Base-by-base conservation (phyloP, 352 stramenopile species). In the Globisporangium ultimum region DNA sequence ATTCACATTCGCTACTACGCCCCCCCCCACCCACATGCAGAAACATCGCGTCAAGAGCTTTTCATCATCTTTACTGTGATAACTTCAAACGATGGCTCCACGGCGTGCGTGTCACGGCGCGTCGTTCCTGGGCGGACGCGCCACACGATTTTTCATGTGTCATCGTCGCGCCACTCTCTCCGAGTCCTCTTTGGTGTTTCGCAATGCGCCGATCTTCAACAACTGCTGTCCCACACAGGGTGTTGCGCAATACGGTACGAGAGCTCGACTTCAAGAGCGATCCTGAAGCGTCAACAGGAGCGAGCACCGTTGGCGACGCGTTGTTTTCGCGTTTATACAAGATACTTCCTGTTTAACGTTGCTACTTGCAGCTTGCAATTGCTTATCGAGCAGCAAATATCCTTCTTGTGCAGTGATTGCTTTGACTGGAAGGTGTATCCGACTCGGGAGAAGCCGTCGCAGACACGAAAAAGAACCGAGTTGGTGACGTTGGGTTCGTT, bases 281-380 rank as follows among this genome's bases (percentile, higher is more conserved):
- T 60, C 54, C 54, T 60, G 55, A 60, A 60, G 45, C 28, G 54
- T 60, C 55, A 60, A 60, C 54, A 60, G 53, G 9, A 22, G 5
- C 5, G 0, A 15, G 13, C 47, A 38, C 34, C 17, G 54, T 22
- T 2, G 3, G 0, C 9, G 7, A 8, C 14, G 0, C 41, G 22
- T 48, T 47, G 20, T 2, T 36, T 36, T 34, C 10, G 10, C 14
- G 8, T 3, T 1, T 17, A 20, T 2, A 5, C 13, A n/a, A 2
- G 3, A 48, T 24, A 24, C 13, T 6, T 3, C 40, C 15, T 41
- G 17, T 38, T 12, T 38, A 47, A 43, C 18, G 10, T 18, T 20
- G 21, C 5, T 51, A 15, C 40, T 18, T 41, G 47, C 12, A 32
- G 24, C 2, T 5, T n/a, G n/a, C n/a, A n/a, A n/a, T n/a, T n/a